Percentiles rank a stretch among this genome's conserved stretches.
These are phyloP conservation scores for Penicillium sclerotiorum DNA, from an alignment of 2,329 filamentous ascomycete genomes.

Conservation along the genomic window DNA sequence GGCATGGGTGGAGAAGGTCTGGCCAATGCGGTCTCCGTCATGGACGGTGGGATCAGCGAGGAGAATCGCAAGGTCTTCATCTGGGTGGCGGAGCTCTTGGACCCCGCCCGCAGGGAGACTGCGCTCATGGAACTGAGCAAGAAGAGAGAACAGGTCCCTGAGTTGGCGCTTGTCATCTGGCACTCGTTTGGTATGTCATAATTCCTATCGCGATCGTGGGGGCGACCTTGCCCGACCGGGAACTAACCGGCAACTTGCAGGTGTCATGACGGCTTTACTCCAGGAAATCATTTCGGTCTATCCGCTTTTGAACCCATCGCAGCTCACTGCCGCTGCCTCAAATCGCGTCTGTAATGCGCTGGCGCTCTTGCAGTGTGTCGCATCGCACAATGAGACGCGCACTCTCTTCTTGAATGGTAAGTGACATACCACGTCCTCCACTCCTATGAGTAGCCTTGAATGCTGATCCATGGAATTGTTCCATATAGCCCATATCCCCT, in stretches of 20 bases:
- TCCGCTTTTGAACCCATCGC: slow-evolving; percentile 91
- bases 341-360: slow-evolving; percentile 98
- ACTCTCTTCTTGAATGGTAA: slow-evolving; percentile 90
- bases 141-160: slow-evolving; percentile 96
- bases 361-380: slow-evolving; percentile 92
- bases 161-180: slow-evolving; percentile 94
- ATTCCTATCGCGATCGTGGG: slow-evolving; percentile 11
- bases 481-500: slow-evolving; percentile 81
- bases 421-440: neutral
- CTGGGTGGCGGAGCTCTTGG: slow-evolving; percentile 89
- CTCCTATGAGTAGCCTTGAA: too few relatives aligned
- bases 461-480: neutral
- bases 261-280: slow-evolving; percentile 95
- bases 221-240: slow-evolving; percentile 15
- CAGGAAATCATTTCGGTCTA: slow-evolving; percentile 99
- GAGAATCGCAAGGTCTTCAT: slow-evolving; percentile 91
- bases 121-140: slow-evolving; percentile 95
- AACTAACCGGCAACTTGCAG: slow-evolving; percentile 51
- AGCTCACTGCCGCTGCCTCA: slow-evolving; percentile 94
- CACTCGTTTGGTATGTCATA: slow-evolving; percentile 92
- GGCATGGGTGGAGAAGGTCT: slow-evolving; percentile 51
- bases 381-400: slow-evolving; percentile 94
- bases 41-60: slow-evolving; percentile 74
- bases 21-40: slow-evolving; percentile 38
- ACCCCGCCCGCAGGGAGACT: slow-evolving; percentile 82